Base-by-base conservation (phyloP, 495 filamentous ascomycete species). In the Trichoderma reesei region DNA sequence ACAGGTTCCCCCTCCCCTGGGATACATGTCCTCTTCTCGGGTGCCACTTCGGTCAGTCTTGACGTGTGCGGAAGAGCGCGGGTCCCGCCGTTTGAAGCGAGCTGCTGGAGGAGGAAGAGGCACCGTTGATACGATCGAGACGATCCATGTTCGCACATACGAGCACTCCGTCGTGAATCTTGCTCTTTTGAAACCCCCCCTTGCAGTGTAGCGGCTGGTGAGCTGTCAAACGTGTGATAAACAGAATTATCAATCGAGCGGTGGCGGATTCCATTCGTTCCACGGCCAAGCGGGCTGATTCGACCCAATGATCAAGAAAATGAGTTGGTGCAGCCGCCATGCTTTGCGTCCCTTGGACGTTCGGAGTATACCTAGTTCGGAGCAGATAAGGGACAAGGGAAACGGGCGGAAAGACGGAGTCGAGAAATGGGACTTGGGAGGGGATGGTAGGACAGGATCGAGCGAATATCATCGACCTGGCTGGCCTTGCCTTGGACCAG, bases 251-350 rank as follows among this genome's bases (percentile, higher is more conserved):
- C 44, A 18, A 18, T 18, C 20, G 3, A 34, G 51, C 51, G 51
- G 51, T 56, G 51, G 51, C 51, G 51, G 51, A 56, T 33, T 56
- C 14, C 51, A 56, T 56, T 26, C 26, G 51, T 33, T 56, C 51
- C 26, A 46, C 42, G 11, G 6, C 38, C 11, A 39, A 39, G 6
- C 38, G 38, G 44, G 44, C 44, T 9, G 44, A 48, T 18, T 48
- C 44, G 44, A 9, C 18, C 44, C 44, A 48, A 26, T 48, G 44
- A 48, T 48, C 18, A 48, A 56, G 26, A 26, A 56, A 34, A 20
- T 26, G 9, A 33, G 51, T 33, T 48, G 44, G 20, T 9, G 18
- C 7, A 8, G 44, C 44, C 44, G 16, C 44, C n/a, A 3, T 48
- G 44, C 14, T 18, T 20, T 6, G 11, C 18, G 44, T 18, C 18